A percentile compares a stretch with the other conserved stretches of the same genome.
These are phyloP conservation scores for Cryphonectria naterciae DNA, from an alignment of 2,329 filamentous ascomycete genomes.

Conservation along the genomic window DNA sequence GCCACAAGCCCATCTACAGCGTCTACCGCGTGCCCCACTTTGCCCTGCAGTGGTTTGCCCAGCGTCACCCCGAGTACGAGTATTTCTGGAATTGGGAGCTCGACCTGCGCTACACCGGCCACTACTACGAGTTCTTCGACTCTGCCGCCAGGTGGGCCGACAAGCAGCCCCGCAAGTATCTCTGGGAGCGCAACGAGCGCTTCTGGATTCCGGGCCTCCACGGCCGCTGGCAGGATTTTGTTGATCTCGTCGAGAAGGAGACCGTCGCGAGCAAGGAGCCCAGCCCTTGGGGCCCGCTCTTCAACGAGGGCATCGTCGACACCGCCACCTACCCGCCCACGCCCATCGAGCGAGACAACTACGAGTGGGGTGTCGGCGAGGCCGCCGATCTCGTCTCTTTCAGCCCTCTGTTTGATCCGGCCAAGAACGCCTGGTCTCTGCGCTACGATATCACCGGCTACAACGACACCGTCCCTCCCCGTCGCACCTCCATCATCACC, in stretches of 20 bases:
- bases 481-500: slow-evolving; percentile 78
- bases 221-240: slow-evolving; percentile 70
- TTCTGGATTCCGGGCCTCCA: slow-evolving; percentile 74
- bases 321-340: slow-evolving; percentile 62
- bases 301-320: slow-evolving; percentile 64
- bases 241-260: slow-evolving; percentile 61
- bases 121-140: slow-evolving; percentile 78
- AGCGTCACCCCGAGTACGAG: slow-evolving; percentile 78
- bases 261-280: slow-evolving; percentile 62
- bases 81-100: slow-evolving; percentile 90
- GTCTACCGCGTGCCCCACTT: slow-evolving; percentile 54
- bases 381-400: slow-evolving; percentile 75
- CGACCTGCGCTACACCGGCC: slow-evolving; percentile 77
- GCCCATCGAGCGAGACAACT: slow-evolving; percentile 64
- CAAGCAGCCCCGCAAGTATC: slow-evolving; percentile 70
- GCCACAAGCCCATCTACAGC: slow-evolving; percentile 53
- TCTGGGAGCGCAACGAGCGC: slow-evolving; percentile 75
- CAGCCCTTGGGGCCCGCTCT: slow-evolving; percentile 65
- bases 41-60: slow-evolving; percentile 70
- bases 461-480: slow-evolving; percentile 62
- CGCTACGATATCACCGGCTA: slow-evolving; percentile 71
- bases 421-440: slow-evolving; percentile 74
- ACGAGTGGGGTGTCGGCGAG: slow-evolving; percentile 76
- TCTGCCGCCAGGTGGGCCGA: slow-evolving; percentile 65
- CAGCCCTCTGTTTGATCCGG: slow-evolving; percentile 76